Evolutionary conservation across 2,329 filamentous ascomycete species (phyloP).

Genomic region (Calycina marina): DNA sequence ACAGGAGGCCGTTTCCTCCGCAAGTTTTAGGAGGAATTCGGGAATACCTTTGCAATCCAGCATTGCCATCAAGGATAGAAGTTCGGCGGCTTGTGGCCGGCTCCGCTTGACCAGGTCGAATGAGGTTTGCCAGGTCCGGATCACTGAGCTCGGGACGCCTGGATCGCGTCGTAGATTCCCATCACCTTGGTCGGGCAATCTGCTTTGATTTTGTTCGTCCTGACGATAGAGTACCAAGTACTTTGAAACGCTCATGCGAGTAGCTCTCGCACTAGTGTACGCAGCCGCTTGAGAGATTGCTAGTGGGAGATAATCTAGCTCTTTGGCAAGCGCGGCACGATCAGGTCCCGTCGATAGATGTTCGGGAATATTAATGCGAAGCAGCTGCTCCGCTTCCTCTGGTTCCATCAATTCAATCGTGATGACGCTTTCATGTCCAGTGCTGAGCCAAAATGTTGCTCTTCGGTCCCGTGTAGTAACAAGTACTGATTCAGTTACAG

Average conservation of each 20-base stretch:
- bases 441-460: slow-evolving; percentile 8
- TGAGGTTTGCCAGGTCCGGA: slow-evolving; percentile 24
- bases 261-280: slow-evolving; percentile 14
- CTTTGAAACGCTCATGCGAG: slow-evolving; percentile 18
- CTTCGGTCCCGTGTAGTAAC: slow-evolving; percentile 13
- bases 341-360: slow-evolving; percentile 1
- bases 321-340: slow-evolving; percentile 1
- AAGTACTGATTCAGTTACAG: slow-evolving; percentile 9
- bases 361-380: slow-evolving; percentile 1
- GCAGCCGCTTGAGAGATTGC: slow-evolving; percentile 17
- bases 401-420: slow-evolving; percentile 16
- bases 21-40: slow-evolving; percentile 20
- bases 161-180: slow-evolving; percentile 23
- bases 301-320: slow-evolving; percentile 17
- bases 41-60: slow-evolving; percentile 29
- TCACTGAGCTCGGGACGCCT: slow-evolving; percentile 21
- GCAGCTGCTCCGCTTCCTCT: slow-evolving; percentile 2
- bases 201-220: slow-evolving; percentile 18
- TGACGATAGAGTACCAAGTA: slow-evolving; percentile 26
- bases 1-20: slow-evolving; percentile 16
- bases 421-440: slow-evolving; percentile 9
- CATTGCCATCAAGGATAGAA: slow-evolving; percentile 31
- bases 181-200: slow-evolving; percentile 19
- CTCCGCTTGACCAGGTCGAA: slow-evolving; percentile 22
- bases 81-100: slow-evolving; percentile 23